These are phyloP conservation scores for Corrigiola litoralis DNA, from an alignment of 179 eudicot species.

Conservation along the genomic window DNA sequence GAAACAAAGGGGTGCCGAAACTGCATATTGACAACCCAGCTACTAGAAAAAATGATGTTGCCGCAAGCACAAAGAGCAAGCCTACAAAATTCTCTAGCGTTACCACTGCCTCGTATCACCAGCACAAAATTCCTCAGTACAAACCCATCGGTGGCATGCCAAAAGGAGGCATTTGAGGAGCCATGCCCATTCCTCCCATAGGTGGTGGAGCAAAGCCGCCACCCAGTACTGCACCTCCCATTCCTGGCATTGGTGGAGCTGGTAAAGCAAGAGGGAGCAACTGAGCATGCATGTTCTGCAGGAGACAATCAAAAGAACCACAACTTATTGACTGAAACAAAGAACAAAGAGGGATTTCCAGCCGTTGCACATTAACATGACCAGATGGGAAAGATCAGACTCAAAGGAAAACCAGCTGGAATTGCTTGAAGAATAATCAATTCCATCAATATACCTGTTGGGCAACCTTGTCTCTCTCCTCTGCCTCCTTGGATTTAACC, in stretches of 20 bases:
- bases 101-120: slow-evolving; percentile 8
- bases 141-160: slow-evolving; percentile 53
- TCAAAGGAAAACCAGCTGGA: neutral
- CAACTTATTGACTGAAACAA: neutral
- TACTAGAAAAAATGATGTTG: slow-evolving; percentile 21
- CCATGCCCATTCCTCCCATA: slow-evolving; percentile 48
- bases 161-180: slow-evolving; percentile 44
- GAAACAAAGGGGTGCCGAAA: neutral
- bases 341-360: neutral
- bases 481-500: slow-evolving; percentile 37
- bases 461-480: slow-evolving; percentile 42
- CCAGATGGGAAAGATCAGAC: neutral
- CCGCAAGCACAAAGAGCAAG: slow-evolving; percentile 21
- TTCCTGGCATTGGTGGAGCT: slow-evolving; percentile 47
- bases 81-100: slow-evolving; percentile 28
- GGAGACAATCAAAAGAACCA: neutral
- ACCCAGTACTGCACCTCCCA: slow-evolving; percentile 38
- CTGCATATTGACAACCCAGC: slow-evolving; percentile 6
- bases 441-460: no score
- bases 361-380: neutral
- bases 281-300: slow-evolving; percentile 50
- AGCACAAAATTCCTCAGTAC: slow-evolving; percentile 16
- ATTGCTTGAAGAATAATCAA: neutral
- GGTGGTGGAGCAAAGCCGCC: slow-evolving; percentile 40
- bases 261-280: slow-evolving; percentile 48